These are phyloP conservation scores for Alloteropsis semialata DNA, from an alignment of 176 grass and related monocot species.

Conservation along the genomic window DNA sequence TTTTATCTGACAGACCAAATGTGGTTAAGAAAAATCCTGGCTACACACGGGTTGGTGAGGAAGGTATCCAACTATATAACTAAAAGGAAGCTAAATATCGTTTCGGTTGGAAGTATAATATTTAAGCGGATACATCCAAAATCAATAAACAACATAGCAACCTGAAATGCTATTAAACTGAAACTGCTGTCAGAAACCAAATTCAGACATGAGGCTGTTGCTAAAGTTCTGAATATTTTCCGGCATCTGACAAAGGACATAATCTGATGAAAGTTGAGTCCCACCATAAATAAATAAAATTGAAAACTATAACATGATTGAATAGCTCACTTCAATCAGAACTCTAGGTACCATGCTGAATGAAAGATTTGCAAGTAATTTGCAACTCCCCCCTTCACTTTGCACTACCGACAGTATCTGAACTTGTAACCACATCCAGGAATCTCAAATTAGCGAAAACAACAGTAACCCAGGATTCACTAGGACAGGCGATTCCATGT, in stretches of 20 bases:
- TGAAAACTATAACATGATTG: not conserved
- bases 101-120: not conserved
- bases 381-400: not conserved
- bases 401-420: not conserved
- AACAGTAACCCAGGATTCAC: not conserved
- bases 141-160: not conserved
- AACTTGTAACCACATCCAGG: not conserved
- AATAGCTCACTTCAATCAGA: not conserved
- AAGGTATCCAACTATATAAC: slow-evolving; percentile 3
- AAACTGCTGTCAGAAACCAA: not conserved
- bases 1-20: not conserved
- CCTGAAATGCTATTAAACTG: not conserved
- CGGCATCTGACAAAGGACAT: not conserved
- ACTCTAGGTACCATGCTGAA: not conserved
- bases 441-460: not conserved
- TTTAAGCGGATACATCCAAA: slow-evolving; percentile 8
- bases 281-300: not conserved
- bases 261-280: not conserved
- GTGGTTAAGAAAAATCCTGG: slow-evolving; percentile 11
- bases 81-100: not conserved
- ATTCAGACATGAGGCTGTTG: not conserved
- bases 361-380: not conserved
- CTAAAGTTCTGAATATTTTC: not conserved
- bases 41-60: not conserved
- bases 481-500: not conserved